These are phyloP conservation scores for Epicoccum nigrum DNA, from an alignment of 2,329 filamentous ascomycete genomes.

Conservation along the genomic window DNA sequence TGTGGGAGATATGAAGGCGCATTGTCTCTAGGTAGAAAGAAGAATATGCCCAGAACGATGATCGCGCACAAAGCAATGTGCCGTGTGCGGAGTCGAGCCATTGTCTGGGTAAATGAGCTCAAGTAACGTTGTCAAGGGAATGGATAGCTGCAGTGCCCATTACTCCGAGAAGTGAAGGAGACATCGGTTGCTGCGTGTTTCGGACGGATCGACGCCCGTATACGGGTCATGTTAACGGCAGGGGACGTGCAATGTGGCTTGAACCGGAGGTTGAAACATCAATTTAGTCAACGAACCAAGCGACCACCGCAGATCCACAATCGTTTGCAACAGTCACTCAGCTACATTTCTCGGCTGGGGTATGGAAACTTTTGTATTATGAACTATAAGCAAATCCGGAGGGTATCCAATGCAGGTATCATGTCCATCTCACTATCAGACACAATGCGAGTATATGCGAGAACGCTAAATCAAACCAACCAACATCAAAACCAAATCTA, in stretches of 20 bases:
- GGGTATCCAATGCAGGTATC: slow-evolving; percentile 32
- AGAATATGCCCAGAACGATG: slow-evolving; percentile 37
- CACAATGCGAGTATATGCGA: slow-evolving; percentile 18
- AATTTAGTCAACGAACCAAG: slow-evolving; percentile 1
- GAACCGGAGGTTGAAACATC: slow-evolving; percentile 7
- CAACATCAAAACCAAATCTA: slow-evolving; percentile 3
- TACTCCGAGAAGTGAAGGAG: slow-evolving; percentile 1
- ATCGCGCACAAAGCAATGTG: slow-evolving; percentile 34
- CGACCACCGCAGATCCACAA: background rate
- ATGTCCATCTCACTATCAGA: slow-evolving; percentile 9
- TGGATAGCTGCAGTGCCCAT: slow-evolving; percentile 15
- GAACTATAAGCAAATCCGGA: slow-evolving; percentile 15
- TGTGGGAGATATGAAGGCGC: slow-evolving; percentile 13
- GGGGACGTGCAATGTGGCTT: slow-evolving; percentile 16
- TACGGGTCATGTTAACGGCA: slow-evolving; percentile 8
- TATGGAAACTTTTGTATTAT: slow-evolving; percentile 11
- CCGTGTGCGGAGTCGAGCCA: slow-evolving; percentile 40
- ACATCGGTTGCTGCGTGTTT: background rate
- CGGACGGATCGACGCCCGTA: background rate
- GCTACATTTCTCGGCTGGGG: background rate
- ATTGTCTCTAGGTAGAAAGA: slow-evolving; percentile 30
- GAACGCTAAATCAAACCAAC: slow-evolving; percentile 17
- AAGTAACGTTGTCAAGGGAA: slow-evolving; percentile 7
- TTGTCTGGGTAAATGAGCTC: slow-evolving; percentile 15
- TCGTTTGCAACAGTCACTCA: too few relatives aligned